phyloP scores from a whole-genome alignment of 768 basidiomycete genomes.

The Leucosporidium scottii region DNA sequence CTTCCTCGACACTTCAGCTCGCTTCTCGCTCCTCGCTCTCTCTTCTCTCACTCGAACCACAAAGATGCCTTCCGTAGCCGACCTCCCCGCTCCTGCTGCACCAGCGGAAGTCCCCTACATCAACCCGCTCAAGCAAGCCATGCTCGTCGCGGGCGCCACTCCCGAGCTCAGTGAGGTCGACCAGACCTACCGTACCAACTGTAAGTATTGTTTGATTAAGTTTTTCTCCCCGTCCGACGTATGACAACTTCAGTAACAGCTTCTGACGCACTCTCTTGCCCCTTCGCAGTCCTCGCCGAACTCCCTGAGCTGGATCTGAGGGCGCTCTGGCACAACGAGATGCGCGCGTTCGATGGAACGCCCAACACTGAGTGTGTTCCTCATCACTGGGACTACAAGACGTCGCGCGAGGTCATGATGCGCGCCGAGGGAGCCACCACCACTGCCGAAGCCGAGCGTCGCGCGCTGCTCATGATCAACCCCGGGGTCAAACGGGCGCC shows the following conservation, averaged over 20 bases:
- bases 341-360: conserved; percentile 7
- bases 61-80: not conserved
- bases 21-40: too few species aligned
- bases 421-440: conserved; percentile 10
- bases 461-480: conserved; percentile 18
- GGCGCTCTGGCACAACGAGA: conserved; percentile 25
- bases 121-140: not conserved
- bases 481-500: conserved; percentile 3
- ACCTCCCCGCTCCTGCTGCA: not conserved
- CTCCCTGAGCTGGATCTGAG: conserved; percentile 14
- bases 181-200: not conserved
- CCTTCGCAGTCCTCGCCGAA: conserved; percentile 10
- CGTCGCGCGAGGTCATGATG: conserved; percentile 13
- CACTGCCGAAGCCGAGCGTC: conserved; percentile 16
- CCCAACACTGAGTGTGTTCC: conserved; percentile 15
- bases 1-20: too few species aligned
- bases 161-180: not conserved
- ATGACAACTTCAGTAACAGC: not conserved
- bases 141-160: too few species aligned
- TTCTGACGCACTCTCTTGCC: not conserved
- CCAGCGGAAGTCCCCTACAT: not conserved
- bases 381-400: conserved; percentile 13
- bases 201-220: not conserved
- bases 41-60: too few species aligned
- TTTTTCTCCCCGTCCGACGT: too few species aligned